phyloP scores from a whole-genome alignment of 2,329 filamentous ascomycete genomes.

The Pseudonectria buxi region DNA sequence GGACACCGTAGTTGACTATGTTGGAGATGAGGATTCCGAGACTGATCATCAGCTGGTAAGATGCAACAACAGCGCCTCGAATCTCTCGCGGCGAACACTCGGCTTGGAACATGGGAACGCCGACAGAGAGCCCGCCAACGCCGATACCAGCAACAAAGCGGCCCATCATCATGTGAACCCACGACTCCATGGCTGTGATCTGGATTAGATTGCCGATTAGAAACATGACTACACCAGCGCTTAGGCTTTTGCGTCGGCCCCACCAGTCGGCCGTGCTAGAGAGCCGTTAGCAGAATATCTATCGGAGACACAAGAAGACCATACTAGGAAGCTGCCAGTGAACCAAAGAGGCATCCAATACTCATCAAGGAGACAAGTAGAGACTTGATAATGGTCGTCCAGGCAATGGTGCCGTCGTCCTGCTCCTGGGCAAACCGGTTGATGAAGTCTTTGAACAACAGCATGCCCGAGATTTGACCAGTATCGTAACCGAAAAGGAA shows the following conservation, averaged over 20 bases:
- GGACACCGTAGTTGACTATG: slow-evolving; percentile 47
- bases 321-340: slow-evolving; percentile 43
- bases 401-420: slow-evolving; percentile 31
- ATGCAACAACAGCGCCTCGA: slow-evolving; percentile 57
- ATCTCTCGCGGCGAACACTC: slow-evolving; percentile 57
- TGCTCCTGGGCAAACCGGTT: slow-evolving; percentile 46
- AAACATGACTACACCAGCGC: slow-evolving; percentile 50
- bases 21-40: slow-evolving; percentile 57
- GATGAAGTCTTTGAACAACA: slow-evolving; percentile 48
- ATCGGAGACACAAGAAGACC: slow-evolving; percentile 4
- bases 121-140: slow-evolving; percentile 58
- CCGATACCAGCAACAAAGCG: slow-evolving; percentile 61
- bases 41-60: slow-evolving; percentile 68
- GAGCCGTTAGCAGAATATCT: too few relatives aligned
- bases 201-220: slow-evolving; percentile 60
- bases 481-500: slow-evolving; percentile 60
- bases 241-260: slow-evolving; percentile 50
- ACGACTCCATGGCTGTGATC: slow-evolving; percentile 49
- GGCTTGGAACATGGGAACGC: slow-evolving; percentile 61
- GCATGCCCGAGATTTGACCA: slow-evolving; percentile 49
- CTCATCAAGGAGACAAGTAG: slow-evolving; percentile 51
- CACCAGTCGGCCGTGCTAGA: slow-evolving; percentile 47
- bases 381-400: slow-evolving; percentile 37
- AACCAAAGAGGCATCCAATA: slow-evolving; percentile 49
- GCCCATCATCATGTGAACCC: slow-evolving; percentile 61